These are phyloP conservation scores for Coemansia erecta DNA, from an alignment of 192 early-diverging fungal genomes.

Conservation along the genomic window DNA sequence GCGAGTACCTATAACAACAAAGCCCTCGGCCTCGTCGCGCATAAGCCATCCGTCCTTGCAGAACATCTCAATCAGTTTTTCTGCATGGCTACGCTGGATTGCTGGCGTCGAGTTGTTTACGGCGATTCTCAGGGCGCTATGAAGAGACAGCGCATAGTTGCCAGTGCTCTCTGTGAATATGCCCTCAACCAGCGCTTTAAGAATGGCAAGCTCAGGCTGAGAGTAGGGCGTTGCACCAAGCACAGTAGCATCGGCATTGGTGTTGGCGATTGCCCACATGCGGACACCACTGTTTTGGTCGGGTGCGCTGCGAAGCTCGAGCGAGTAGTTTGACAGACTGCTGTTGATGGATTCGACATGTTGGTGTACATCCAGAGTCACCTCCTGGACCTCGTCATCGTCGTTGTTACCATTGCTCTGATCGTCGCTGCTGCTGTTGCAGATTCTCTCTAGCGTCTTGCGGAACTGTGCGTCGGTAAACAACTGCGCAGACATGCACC, in stretches of 20 bases:
- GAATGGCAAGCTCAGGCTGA: conserved; percentile 15
- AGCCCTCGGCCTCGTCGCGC: not conserved
- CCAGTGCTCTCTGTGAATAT: conserved; percentile 23
- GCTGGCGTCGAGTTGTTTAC: not conserved
- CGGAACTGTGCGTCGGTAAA: conserved; percentile 22
- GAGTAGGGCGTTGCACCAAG: conserved; percentile 24
- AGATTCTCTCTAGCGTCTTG: conserved; percentile 19
- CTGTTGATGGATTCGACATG: conserved; percentile 18
- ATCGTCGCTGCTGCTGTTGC: not conserved
- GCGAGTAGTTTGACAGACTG: conserved; percentile 15
- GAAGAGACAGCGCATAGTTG: conserved; percentile 30
- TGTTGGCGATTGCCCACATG: conserved; percentile 33
- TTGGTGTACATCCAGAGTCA: not conserved
- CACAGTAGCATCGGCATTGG: conserved; percentile 30
- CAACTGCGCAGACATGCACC: conserved; percentile 42
- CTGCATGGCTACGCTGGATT: conserved; percentile 15
- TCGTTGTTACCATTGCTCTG: no score
- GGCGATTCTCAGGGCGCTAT: conserved; percentile 19
- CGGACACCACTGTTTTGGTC: conserved; percentile 22
- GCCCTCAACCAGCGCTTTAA: conserved; percentile 25
- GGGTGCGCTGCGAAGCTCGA: conserved; percentile 39
- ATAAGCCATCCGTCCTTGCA: conserved; percentile 28
- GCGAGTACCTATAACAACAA: conserved; percentile 20
- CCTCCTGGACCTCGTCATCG: not conserved
- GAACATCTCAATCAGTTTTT: conserved; percentile 14